Conservation (phyloP, 2,329 filamentous ascomycete genomes). For the Fusarium beomiforme region DNA sequence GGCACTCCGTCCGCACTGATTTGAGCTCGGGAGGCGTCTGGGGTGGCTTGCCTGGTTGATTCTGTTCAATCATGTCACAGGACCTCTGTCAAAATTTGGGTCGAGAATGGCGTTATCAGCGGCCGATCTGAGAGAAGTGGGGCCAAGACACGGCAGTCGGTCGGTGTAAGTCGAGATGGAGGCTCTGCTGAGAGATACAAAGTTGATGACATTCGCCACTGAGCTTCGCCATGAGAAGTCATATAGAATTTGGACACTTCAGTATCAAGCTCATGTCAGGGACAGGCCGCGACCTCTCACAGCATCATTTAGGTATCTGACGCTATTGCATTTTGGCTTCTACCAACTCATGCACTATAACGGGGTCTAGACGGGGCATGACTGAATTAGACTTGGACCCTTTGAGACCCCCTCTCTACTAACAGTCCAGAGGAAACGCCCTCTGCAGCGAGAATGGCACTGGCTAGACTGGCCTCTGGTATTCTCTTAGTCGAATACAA, state of each 20-base stretch:
- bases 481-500: not conserved
- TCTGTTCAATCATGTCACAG: conserved; percentile 27
- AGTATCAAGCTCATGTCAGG: not conserved
- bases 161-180: conserved; percentile 10
- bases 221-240: not conserved
- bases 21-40: conserved; percentile 20
- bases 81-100: conserved; percentile 38
- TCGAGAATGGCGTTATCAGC: conserved; percentile 43
- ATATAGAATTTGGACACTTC: not conserved
- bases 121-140: conserved; percentile 42
- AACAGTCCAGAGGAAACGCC: conserved; percentile 16
- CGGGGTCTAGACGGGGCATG: conserved; percentile 29
- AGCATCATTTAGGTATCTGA: not conserved
- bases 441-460: not conserved
- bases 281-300: not conserved
- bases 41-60: not conserved
- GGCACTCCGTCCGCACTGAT: conserved; percentile 16
- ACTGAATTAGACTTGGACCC: conserved; percentile 10
- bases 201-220: conserved; percentile 29
- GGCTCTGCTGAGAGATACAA: conserved; percentile 29
- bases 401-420: conserved; percentile 11
- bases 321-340: conserved; percentile 13
- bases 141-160: conserved; percentile 38
- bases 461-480: not conserved
- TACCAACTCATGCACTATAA: conserved; percentile 29